phyloP scores from a whole-genome alignment of 2,329 filamentous ascomycete species.

The Pseudocercospora fijiensis region DNA sequence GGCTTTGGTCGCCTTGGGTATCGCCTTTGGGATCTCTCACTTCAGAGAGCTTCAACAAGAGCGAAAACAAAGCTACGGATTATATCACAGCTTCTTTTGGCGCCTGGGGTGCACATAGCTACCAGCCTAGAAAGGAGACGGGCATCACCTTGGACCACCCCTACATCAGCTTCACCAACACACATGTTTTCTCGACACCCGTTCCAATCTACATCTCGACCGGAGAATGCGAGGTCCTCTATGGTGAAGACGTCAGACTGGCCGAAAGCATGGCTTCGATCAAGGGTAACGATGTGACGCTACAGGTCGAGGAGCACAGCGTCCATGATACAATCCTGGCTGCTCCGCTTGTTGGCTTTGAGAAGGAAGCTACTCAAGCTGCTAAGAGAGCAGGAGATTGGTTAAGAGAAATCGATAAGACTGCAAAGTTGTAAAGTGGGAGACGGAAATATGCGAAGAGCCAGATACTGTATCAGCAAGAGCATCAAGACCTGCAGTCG shows the following conservation, averaged over 20 bases:
- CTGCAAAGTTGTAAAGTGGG: neutral
- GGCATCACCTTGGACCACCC: constrained; percentile 34
- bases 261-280: constrained; percentile 40
- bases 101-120: constrained; percentile 46
- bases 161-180: constrained; percentile 42
- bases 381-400: constrained; percentile 43
- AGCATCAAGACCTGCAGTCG: neutral
- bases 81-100: constrained; percentile 44
- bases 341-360: constrained; percentile 46
- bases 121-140: constrained; percentile 29
- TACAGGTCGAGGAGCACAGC: constrained; percentile 44
- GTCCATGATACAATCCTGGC: constrained; percentile 51
- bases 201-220: constrained; percentile 46
- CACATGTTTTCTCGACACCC: constrained; percentile 41
- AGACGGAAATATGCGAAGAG: neutral
- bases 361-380: constrained; percentile 39
- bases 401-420: constrained; percentile 14
- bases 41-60: constrained; percentile 31
- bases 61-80: constrained; percentile 43
- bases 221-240: constrained; percentile 46
- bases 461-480: neutral
- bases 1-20: constrained; percentile 49
- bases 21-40: constrained; percentile 38
- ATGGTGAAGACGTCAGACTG: constrained; percentile 42
- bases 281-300: constrained; percentile 44